phyloP scores from a whole-genome alignment of 306 rosid genomes.

The Quillaja saponaria region DNA sequence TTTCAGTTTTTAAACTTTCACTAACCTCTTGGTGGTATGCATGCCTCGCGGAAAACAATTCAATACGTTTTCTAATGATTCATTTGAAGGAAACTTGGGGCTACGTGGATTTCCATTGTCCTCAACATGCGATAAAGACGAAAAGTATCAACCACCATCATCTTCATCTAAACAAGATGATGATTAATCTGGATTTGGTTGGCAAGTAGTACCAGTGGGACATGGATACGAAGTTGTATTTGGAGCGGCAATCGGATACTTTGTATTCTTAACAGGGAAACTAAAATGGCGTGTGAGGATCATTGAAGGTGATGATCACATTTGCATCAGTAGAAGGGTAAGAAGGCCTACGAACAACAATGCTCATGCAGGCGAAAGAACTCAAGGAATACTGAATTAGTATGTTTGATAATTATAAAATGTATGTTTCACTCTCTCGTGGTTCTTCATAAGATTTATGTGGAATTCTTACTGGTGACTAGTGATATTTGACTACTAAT shows the following conservation, averaged over 20 bases:
- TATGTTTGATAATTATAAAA: too few relatives aligned
- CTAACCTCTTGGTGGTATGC: conserved; percentile 25
- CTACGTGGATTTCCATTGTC: conserved; percentile 43
- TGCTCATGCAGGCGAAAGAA: neutral
- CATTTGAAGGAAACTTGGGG: conserved; percentile 31
- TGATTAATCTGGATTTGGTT: conserved; percentile 21
- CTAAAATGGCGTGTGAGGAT: neutral
- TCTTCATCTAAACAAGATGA: neutral
- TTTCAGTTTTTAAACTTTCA: conserved; percentile 15
- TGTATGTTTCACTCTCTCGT: too few relatives aligned
- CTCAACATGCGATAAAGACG: neutral
- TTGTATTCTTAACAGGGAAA: neutral
- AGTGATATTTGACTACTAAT: too few relatives aligned
- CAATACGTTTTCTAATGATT: conserved; percentile 31
- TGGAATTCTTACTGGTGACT: too few relatives aligned
- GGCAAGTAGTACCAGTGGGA: conserved; percentile 30
- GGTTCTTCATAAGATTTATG: too few relatives aligned
- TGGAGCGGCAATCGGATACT: conserved; percentile 26
- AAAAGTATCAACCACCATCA: neutral
- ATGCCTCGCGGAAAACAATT: conserved; percentile 51
- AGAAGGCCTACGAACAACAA: conserved; percentile 3
- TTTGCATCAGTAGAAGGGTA: neutral
- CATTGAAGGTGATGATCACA: neutral
- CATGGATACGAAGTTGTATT: conserved; percentile 35
- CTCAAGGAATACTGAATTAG: conserved; percentile 1